phyloP scores from a whole-genome alignment of 345 rosid genomes.

The Abelmoschus esculentus region DNA sequence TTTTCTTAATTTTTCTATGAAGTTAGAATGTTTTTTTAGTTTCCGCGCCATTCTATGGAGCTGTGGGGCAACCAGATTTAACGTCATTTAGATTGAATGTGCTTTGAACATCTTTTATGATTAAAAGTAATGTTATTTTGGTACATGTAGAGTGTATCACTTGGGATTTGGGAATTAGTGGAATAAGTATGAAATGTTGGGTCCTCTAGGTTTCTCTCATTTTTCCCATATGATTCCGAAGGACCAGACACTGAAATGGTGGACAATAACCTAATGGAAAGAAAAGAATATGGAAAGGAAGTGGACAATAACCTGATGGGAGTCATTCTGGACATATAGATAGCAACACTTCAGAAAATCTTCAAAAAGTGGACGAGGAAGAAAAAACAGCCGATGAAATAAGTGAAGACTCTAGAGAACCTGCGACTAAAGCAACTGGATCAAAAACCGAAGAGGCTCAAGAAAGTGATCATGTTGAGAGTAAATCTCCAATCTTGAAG shows the following conservation, averaged over 20 bases:
- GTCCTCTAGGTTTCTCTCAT: background rate
- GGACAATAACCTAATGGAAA: constrained; percentile 24
- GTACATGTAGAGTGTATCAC: background rate
- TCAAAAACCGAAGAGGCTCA: constrained; percentile 39
- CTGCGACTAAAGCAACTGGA: constrained; percentile 26
- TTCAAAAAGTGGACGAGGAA: constrained; percentile 20
- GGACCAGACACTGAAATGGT: constrained; percentile 29
- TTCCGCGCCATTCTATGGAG: background rate
- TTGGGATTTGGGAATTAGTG: background rate
- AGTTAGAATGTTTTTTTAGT: background rate
- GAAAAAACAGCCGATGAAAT: constrained; percentile 31
- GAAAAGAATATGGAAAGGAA: constrained; percentile 38
- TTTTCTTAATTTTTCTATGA: background rate
- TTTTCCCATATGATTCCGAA: constrained; percentile 33
- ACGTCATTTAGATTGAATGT: background rate
- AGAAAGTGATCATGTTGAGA: constrained; percentile 13
- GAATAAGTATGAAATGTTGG: background rate
- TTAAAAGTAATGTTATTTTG: background rate
- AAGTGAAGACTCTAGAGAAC: constrained; percentile 31
- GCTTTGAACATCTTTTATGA: background rate
- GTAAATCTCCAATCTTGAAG: constrained; percentile 16
- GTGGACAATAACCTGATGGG: constrained; percentile 23
- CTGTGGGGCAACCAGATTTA: background rate
- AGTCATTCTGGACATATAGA: constrained; percentile 20
- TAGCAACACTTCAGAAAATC: constrained; percentile 23